Percentiles rank a stretch among this genome's conserved stretches.
These are phyloP conservation scores for Sphagnum tenellum DNA, from an alignment of 225 moss, liverwort and hornwort species.

Conservation along the genomic window DNA sequence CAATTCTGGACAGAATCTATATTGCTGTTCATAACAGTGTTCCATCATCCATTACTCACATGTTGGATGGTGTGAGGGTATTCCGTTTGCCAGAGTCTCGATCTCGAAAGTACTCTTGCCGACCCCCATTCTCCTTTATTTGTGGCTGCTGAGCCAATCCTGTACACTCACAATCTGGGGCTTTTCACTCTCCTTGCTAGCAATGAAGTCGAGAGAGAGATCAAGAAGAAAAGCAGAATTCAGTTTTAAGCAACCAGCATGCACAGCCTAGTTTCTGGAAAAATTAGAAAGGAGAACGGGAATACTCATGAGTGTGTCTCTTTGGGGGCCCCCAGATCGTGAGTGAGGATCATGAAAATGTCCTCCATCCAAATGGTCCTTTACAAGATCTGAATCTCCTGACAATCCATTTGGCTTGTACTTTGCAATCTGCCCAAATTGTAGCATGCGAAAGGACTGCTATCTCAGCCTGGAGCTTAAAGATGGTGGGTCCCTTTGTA, in stretches of 20 bases:
- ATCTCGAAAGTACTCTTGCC: conserved; percentile 38
- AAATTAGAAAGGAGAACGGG: not conserved
- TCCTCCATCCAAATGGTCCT: conserved; percentile 34
- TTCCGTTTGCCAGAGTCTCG: conserved; percentile 48
- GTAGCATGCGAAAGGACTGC: not conserved
- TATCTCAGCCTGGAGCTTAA: too few relatives aligned
- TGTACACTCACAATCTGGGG: conserved; percentile 10
- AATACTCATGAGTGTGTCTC: conserved; percentile 34
- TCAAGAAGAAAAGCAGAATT: too few relatives aligned
- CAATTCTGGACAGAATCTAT: too few relatives aligned
- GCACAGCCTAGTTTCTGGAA: too few relatives aligned
- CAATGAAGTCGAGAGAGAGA: too few relatives aligned
- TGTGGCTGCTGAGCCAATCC: conserved; percentile 63
- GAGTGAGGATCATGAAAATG: conserved; percentile 30
- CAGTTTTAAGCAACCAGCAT: too few relatives aligned
- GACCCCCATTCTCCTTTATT: conserved; percentile 51
- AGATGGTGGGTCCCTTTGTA: too few relatives aligned
- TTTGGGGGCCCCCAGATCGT: conserved; percentile 14
- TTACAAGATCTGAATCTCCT: conserved; percentile 45
- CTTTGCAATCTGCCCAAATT: conserved; percentile 68
- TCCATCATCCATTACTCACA: conserved; percentile 23
- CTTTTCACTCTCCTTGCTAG: too few relatives aligned
- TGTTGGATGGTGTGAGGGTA: conserved; percentile 26
- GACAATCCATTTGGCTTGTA: conserved; percentile 79
- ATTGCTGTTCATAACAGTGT: too few relatives aligned